Conservation (phyloP, 164 flowering plant genomes). For the Nymphaea colorata region DNA sequence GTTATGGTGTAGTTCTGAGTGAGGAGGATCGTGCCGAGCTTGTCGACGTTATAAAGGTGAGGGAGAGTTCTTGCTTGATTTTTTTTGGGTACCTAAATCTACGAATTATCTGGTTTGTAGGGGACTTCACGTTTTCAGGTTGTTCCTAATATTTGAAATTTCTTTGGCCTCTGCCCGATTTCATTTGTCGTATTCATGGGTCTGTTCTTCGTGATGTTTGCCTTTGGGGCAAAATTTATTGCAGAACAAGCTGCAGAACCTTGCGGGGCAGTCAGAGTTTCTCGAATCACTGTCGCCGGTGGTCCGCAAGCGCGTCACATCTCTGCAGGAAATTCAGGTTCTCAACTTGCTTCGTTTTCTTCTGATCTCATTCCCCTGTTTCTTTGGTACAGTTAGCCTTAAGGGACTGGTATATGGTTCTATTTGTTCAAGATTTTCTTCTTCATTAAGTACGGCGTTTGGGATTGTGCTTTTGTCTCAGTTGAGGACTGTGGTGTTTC, state of each 20-base stretch:
- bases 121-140: background rate
- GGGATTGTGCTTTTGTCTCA: too few relatives aligned
- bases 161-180: background rate
- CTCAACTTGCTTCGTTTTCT: slow-evolving; percentile 1
- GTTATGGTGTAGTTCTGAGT: slow-evolving; percentile 18
- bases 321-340: slow-evolving; percentile 36
- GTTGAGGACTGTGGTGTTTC: too few relatives aligned
- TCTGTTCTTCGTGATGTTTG: background rate
- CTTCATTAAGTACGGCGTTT: too few relatives aligned
- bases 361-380: background rate
- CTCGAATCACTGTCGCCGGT: slow-evolving; percentile 28
- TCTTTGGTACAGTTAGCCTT: background rate
- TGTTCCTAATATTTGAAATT: background rate
- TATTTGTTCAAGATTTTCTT: background rate
- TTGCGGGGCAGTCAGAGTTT: slow-evolving; percentile 32
- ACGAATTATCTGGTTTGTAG: background rate
- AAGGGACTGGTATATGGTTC: background rate
- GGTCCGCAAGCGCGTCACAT: slow-evolving; percentile 38
- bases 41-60: slow-evolving; percentile 31
- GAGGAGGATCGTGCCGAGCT: slow-evolving; percentile 32
- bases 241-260: slow-evolving; percentile 30
- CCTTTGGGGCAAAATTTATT: background rate
- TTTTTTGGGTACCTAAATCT: background rate
- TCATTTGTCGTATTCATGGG: background rate
- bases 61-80: background rate